Conservation (phyloP, 2,329 filamentous ascomycete genomes). For the Ophiostoma perfectum region DNA sequence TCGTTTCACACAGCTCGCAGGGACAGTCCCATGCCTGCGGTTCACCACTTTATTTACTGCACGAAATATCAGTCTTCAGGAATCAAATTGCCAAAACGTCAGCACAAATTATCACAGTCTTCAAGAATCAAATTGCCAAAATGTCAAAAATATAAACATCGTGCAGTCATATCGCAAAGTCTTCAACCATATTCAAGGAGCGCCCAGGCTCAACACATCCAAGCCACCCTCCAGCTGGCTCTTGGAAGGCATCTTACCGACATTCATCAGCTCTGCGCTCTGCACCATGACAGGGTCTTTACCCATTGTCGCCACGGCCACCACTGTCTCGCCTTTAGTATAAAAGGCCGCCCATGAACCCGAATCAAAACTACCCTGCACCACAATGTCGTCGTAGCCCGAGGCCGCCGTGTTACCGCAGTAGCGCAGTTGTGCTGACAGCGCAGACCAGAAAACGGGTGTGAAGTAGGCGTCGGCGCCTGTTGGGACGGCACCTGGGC, state of each 20-base stretch:
- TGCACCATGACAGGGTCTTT: constrained; percentile 83
- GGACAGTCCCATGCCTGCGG: not conserved
- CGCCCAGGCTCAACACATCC: constrained; percentile 44
- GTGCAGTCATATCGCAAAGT: not conserved
- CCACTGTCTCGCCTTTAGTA: constrained; percentile 74
- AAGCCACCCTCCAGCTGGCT: constrained; percentile 62
- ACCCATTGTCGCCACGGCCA: constrained; percentile 87
- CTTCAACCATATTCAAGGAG: constrained; percentile 26
- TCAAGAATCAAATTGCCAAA: not conserved
- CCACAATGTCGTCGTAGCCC: constrained; percentile 79
- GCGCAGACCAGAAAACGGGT: constrained; percentile 93
- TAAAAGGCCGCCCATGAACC: constrained; percentile 88
- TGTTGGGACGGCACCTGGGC: constrained; percentile 53
- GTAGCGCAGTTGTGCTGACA: constrained; percentile 85
- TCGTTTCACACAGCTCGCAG: not conserved
- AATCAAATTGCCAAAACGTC: not conserved
- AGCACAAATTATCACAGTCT: not conserved
- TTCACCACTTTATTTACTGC: too few relatives aligned
- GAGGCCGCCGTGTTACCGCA: constrained; percentile 68
- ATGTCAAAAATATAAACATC: not conserved
- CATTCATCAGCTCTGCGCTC: constrained; percentile 76
- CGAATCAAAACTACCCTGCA: constrained; percentile 70
- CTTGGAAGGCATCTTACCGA: constrained; percentile 76
- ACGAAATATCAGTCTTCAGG: too few relatives aligned
- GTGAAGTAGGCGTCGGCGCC: constrained; percentile 63